Evolutionary conservation across 257 asterid genomes (phyloP), one percentile per base, ranked within the genome.

Genomic region (Solanum piurae): DNA sequence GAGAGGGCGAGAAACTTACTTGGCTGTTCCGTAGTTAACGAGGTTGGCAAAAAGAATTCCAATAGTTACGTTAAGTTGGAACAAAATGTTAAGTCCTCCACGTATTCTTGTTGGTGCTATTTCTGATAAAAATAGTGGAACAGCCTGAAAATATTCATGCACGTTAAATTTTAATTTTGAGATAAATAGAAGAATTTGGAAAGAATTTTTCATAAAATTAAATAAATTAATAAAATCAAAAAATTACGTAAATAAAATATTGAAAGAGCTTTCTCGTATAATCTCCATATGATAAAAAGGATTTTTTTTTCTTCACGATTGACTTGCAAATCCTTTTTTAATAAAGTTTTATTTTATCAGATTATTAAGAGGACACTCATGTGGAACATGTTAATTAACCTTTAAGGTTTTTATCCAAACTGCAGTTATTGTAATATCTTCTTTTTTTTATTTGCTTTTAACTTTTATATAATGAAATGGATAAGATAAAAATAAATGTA

Each of bases 41-140:
- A 96, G 95, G 73, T 92, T 92, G 89, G 99, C 99, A 74, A 95
- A 93, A 2, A 96, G 95, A 88, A 96, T 95, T 37, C 99, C 99
- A 36, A 96, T 88, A 29, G 98, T 96, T 46, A 94, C 92, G 44
- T 94, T 95, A 62, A 96, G 98, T 85, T 96, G 99, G 91, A 96
- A 95, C 7, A 96, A 89, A 80, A 96, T 96, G 92, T 96, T 96
- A 62, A 96, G 99, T 6, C 94, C 99, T 88, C 99, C 98, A 72
- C 98, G 98, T 44, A 96, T 94, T 88, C 96, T 95, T 77, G 99
- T 95, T 9, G 99, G 98, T 84, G 98, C 99, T 2, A 96, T 96
- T 89, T 96, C 98, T 44, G 99, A 96, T 75, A 96, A 91, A 89
- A 94, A 96, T 55, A 96, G 46, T 5, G 98, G 99, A 25, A 96